phyloP scores from a whole-genome alignment of 2,329 filamentous ascomycete species.

The Penicillium brasilianum region DNA sequence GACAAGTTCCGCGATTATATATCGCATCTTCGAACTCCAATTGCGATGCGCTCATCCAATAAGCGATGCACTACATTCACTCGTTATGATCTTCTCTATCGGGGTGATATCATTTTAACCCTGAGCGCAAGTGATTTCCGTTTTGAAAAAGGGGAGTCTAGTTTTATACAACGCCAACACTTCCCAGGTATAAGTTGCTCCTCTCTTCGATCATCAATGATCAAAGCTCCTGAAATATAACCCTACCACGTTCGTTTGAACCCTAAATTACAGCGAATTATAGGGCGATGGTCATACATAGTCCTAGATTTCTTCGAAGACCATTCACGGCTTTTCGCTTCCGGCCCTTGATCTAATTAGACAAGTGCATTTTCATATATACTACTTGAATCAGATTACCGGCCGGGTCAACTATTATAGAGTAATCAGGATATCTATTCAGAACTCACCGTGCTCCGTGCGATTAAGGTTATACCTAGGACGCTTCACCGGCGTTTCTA shows the following conservation, averaged over 20 bases:
- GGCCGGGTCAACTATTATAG: too few relatives aligned
- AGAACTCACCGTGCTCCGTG: too few relatives aligned
- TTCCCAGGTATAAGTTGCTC: background rate
- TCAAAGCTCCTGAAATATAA: background rate
- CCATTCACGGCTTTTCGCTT: too few relatives aligned
- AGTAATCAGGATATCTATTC: too few relatives aligned
- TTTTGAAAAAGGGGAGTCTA: background rate
- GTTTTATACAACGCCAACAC: background rate
- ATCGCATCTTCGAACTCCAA: background rate
- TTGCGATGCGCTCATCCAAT: background rate
- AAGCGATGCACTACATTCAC: background rate
- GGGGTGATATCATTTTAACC: background rate
- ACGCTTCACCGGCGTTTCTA: too few relatives aligned
- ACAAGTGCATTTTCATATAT: too few relatives aligned
- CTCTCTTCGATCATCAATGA: background rate
- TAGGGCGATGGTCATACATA: too few relatives aligned
- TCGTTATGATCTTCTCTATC: background rate
- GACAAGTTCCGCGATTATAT: background rate
- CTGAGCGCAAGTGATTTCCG: background rate
- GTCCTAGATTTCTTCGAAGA: too few relatives aligned
- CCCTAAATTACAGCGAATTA: too few relatives aligned
- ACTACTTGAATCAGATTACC: too few relatives aligned
- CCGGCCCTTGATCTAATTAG: too few relatives aligned
- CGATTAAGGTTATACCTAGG: too few relatives aligned
- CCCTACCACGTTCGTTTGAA: background rate